Conservation (phyloP, 1,284 basidiomycete genomes). For the Pulveroboletus sp. region DNA sequence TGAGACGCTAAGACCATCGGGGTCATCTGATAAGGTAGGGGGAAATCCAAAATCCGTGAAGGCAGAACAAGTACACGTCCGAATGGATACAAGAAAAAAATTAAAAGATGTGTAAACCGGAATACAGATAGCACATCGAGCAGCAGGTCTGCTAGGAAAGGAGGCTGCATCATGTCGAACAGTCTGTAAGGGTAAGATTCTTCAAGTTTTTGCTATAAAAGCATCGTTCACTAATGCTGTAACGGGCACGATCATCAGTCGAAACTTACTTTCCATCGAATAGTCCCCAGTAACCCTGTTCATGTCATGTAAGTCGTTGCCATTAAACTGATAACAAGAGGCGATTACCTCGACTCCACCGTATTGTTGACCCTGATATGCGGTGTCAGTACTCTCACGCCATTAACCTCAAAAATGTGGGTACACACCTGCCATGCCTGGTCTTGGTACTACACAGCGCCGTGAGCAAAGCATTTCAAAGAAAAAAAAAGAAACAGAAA, state of each 20-base stretch:
- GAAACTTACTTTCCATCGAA: slow-evolving; percentile 52
- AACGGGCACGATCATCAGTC: not conserved
- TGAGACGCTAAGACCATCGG: not conserved
- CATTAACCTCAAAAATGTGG: not conserved
- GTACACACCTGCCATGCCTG: slow-evolving; percentile 76
- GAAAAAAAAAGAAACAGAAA: not conserved
- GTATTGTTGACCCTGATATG: slow-evolving; percentile 34
- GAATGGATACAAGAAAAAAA: slow-evolving; percentile 18
- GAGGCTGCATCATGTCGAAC: slow-evolving; percentile 21
- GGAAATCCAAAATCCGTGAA: slow-evolving; percentile 4
- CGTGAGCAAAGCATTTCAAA: slow-evolving; percentile 2
- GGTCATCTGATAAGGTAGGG: not conserved
- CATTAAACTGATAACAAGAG: slow-evolving; percentile 12
- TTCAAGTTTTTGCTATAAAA: slow-evolving; percentile 51
- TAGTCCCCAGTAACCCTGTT: slow-evolving; percentile 55
- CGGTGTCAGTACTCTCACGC: slow-evolving; percentile 9
- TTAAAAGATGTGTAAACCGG: not conserved
- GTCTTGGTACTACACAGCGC: slow-evolving; percentile 63
- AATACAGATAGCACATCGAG: slow-evolving; percentile 8
- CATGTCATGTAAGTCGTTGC: slow-evolving; percentile 8
- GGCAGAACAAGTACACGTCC: slow-evolving; percentile 21
- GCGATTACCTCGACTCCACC: slow-evolving; percentile 83
- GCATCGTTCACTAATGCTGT: slow-evolving; percentile 1
- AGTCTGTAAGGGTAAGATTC: slow-evolving; percentile 50
- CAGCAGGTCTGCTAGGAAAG: not conserved